phyloP scores from a whole-genome alignment of 805 yeast genomes.

The Saccharomycopsis sp. region DNA sequence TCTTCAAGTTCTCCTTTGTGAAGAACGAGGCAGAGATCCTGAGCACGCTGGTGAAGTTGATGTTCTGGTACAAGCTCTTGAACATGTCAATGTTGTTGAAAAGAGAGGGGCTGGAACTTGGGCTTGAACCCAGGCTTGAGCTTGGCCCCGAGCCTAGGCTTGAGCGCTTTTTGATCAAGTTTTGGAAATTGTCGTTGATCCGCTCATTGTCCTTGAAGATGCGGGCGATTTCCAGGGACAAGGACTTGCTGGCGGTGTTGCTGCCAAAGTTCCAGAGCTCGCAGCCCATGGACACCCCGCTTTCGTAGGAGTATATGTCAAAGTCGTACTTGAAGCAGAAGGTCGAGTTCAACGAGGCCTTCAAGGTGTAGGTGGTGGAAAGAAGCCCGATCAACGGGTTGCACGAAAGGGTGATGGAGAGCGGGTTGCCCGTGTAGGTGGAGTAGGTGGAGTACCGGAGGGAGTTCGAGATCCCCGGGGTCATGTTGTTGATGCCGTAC shows the following conservation, averaged over 20 bases:
- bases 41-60: slow-evolving; percentile 57
- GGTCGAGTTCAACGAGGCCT: slow-evolving; percentile 65
- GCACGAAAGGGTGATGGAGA: slow-evolving; percentile 75
- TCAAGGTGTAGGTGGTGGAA: slow-evolving; percentile 79
- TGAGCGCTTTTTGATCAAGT: background rate
- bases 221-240: slow-evolving; percentile 18
- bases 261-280: slow-evolving; percentile 49
- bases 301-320: slow-evolving; percentile 82
- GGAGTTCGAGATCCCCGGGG: slow-evolving; percentile 86
- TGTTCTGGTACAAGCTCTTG: slow-evolving; percentile 12
- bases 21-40: slow-evolving; percentile 65
- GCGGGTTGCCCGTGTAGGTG: slow-evolving; percentile 79
- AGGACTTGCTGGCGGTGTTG: slow-evolving; percentile 34
- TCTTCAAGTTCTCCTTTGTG: slow-evolving; percentile 46
- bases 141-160: background rate
- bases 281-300: slow-evolving; percentile 78
- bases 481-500: slow-evolving; percentile 75
- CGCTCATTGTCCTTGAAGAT: background rate
- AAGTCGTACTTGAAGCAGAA: slow-evolving; percentile 82
- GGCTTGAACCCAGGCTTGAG: background rate
- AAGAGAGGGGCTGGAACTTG: background rate
- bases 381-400: slow-evolving; percentile 89
- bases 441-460: slow-evolving; percentile 78
- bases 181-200: background rate
- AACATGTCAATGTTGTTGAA: slow-evolving; percentile 15